These are phyloP conservation scores for Gnaphalium uliginosum DNA, from an alignment of 129 eudicot genomes.

Conservation along the genomic window DNA sequence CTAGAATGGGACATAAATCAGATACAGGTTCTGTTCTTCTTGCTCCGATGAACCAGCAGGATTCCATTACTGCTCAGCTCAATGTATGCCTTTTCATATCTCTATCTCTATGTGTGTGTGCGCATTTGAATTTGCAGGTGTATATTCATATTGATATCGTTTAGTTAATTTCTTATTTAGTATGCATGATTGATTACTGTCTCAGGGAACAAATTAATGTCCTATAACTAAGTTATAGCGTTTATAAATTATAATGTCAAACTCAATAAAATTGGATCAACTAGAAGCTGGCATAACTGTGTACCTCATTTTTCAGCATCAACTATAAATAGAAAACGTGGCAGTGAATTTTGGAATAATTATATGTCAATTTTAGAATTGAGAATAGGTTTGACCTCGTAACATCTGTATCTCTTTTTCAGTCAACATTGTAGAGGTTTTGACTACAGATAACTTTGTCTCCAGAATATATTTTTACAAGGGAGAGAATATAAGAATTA, in stretches of 20 bases:
- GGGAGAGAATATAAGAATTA: slow-evolving; percentile 16
- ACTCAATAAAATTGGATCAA: not conserved
- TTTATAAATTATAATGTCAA: slow-evolving; percentile 7
- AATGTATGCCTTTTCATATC: slow-evolving; percentile 41
- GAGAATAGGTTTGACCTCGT: slow-evolving; percentile 10
- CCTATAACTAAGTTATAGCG: not conserved
- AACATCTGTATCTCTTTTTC: slow-evolving; percentile 7
- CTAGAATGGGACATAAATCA: slow-evolving; percentile 61
- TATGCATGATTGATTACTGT: slow-evolving; percentile 25
- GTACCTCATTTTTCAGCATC: not conserved
- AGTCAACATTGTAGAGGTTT: slow-evolving; percentile 18
- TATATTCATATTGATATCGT: slow-evolving; percentile 6
- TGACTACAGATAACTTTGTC: slow-evolving; percentile 4
- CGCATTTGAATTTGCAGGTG: not conserved
- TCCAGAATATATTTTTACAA: not conserved
- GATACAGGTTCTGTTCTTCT: slow-evolving; percentile 61
- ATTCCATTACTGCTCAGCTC: slow-evolving; percentile 71
- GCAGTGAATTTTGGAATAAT: slow-evolving; percentile 3
- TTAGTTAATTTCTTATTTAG: slow-evolving; percentile 1
- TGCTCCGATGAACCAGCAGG: slow-evolving; percentile 84
- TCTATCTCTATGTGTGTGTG: not conserved
- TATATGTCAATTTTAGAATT: not conserved
- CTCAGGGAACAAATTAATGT: slow-evolving; percentile 5
- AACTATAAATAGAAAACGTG: slow-evolving; percentile 2
- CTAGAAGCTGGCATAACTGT: slow-evolving; percentile 10